Percentiles rank a stretch among this genome's conserved stretches.
phyloP scores from a whole-genome alignment of 805 yeast species.

The Nakazawaea anatomiae region DNA sequence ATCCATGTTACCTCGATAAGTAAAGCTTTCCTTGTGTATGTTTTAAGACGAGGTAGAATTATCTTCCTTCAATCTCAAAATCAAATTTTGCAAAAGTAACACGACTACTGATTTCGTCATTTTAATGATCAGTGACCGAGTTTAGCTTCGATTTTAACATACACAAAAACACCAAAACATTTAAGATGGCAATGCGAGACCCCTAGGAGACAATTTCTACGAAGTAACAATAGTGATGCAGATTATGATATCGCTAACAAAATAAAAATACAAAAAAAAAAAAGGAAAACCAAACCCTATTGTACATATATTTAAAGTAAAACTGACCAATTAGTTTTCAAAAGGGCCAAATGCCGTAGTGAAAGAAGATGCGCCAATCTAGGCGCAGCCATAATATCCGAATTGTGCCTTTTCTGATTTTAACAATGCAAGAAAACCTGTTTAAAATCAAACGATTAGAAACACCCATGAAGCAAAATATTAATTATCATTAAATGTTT shows the following conservation, averaged over 20 bases:
- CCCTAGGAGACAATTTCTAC: not conserved
- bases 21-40: not conserved
- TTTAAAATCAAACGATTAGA: not conserved
- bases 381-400: too few species aligned
- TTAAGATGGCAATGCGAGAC: too few species aligned
- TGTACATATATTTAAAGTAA: not conserved
- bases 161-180: too few species aligned
- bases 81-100: too few species aligned
- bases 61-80: too few species aligned
- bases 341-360: not conserved
- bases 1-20: slow-evolving; percentile 3
- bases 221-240: not conserved
- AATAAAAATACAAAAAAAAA: not conserved
- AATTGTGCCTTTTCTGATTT: not conserved
- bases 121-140: too few species aligned
- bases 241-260: slow-evolving; percentile 1
- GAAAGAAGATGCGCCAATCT: too few species aligned
- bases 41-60: too few species aligned
- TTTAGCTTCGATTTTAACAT: too few species aligned
- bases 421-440: not conserved
- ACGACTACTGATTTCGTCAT: too few species aligned
- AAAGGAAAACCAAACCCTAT: slow-evolving; percentile 3
- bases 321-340: not conserved
- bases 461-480: not conserved
- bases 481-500: not conserved